Percentiles rank a stretch among this genome's conserved stretches.
These are phyloP conservation scores for Wallacemonas sp. DNA, from an alignment of 208 protist species.

Conservation along the genomic window DNA sequence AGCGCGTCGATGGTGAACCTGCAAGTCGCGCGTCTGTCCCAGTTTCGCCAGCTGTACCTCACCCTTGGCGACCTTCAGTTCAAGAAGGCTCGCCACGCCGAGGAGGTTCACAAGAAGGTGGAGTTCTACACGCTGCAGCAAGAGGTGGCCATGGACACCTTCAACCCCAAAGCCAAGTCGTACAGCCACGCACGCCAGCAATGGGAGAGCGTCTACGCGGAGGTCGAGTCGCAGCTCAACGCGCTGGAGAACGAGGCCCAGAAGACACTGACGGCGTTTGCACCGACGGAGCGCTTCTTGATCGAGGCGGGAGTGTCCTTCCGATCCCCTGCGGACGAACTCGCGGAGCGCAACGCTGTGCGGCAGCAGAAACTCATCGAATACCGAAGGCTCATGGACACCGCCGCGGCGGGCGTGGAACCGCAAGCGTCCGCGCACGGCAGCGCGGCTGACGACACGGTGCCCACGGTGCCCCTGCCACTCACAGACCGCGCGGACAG, in stretches of 20 bases:
- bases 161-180: constrained; percentile 88
- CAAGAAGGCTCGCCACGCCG: constrained; percentile 81
- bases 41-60: constrained; percentile 82
- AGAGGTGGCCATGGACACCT: constrained; percentile 83
- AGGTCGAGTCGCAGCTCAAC: constrained; percentile 52
- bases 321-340: constrained; percentile 58
- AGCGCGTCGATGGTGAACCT: constrained; percentile 35
- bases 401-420: not conserved
- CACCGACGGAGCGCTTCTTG: constrained; percentile 67
- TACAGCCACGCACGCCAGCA: constrained; percentile 81
- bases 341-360: constrained; percentile 52
- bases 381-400: constrained; percentile 75
- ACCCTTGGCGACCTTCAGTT: constrained; percentile 85
- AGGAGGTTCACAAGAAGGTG: constrained; percentile 80
- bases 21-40: constrained; percentile 63
- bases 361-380: constrained; percentile 75
- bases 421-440: not conserved
- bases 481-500: not conserved
- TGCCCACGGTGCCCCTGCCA: not conserved
- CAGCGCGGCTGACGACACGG: not conserved
- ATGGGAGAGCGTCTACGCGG: constrained; percentile 53
- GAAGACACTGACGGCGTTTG: constrained; percentile 59
- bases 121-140: constrained; percentile 81
- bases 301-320: constrained; percentile 62
- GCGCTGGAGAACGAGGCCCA: constrained; percentile 45